phyloP scores from a whole-genome alignment of 768 basidiomycete genomes.

The Hericium rajendrae region DNA sequence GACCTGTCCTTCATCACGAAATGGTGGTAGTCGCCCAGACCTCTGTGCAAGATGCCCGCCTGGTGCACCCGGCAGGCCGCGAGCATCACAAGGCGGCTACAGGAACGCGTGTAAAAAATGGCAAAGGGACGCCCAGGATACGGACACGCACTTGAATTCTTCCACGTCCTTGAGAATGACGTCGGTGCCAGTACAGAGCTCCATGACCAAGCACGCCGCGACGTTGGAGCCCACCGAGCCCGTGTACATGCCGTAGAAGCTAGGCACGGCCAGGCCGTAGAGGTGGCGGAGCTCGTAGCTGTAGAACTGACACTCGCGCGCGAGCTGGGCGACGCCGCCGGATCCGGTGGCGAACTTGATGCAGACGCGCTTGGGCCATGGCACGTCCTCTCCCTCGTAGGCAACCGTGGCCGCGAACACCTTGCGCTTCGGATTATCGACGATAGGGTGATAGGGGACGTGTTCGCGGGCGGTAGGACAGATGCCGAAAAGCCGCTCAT shows the following conservation, averaged over 20 bases:
- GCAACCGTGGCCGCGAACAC: constrained; percentile 2
- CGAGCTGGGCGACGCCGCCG: background rate
- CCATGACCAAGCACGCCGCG: constrained; percentile 2
- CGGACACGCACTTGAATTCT: constrained; percentile 5
- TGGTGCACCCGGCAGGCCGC: constrained; percentile 3
- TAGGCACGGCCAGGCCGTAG: constrained; percentile 2
- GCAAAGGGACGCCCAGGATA: background rate
- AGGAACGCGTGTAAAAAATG: background rate
- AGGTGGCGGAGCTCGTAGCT: background rate
- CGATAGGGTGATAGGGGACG: background rate
- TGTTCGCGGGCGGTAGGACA: background rate
- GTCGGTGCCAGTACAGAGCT: constrained; percentile 2
- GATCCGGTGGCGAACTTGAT: constrained; percentile 3
- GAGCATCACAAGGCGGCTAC: constrained; percentile 6
- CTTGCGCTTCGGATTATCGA: constrained; percentile 1
- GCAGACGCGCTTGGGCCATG: constrained; percentile 1
- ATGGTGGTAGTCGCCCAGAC: constrained; percentile 2
- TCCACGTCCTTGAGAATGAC: background rate
- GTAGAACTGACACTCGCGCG: background rate
- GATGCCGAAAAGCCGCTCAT: background rate
- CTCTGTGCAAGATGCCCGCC: constrained; percentile 3
- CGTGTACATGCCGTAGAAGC: constrained; percentile 1
- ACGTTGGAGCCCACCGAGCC: background rate
- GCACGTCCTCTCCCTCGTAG: background rate
- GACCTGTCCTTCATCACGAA: constrained; percentile 6